Base-by-base conservation (phyloP, 441 rosid genomes). In the Erodium trifolium region DNA sequence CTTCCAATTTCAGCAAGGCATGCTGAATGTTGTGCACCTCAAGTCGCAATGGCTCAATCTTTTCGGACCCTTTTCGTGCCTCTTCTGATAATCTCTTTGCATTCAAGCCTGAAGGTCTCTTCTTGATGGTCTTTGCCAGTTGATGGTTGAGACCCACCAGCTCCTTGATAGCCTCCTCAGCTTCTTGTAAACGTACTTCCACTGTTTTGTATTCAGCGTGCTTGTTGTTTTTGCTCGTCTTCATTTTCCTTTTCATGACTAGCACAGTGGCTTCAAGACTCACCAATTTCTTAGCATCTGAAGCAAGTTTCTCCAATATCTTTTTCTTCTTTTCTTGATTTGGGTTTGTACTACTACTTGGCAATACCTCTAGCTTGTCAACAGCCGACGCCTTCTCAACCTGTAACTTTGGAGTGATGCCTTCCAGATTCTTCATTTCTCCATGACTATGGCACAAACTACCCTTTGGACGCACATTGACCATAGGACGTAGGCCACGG, bases 21-120 rank as follows among this genome's bases (percentile, higher is more conserved):
- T 78, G 74, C 37, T 85, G 90, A 23, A 91, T 80, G 80, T 80
- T 83, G 78, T 91, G 93, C 78, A 93, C 81, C 76, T 91, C 93
- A 34, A 84, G 82, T 81, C 83, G 88, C 83, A 91, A 60, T 71
- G 79, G 75, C 68, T 87, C 90, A 0, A 93, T 86, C 88, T 83
- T 89, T 82, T 91, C 95, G 0, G 90, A 89, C 77, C 80, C 85
- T 70, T 76, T 77, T 71, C 19, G 72, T 8, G 93, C 87, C 74
- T 76, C 82, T 69, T 91, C 97, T 1, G 78, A 79, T 68, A 85
- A 81, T 43, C 77, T 84, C 49, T 78, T 87, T 69, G 78, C 76
- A 37, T 71, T 76, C 19, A 66, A 65, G 29, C 78, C 67, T 10
- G 77, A 53, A 17, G 70, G 55, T 2, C 82, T 83, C 74, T 80